Evolutionary conservation across 257 asterid species (phyloP), one percentile per base, ranked within the genome.

Genomic region (Nicotiana knightiana): DNA sequence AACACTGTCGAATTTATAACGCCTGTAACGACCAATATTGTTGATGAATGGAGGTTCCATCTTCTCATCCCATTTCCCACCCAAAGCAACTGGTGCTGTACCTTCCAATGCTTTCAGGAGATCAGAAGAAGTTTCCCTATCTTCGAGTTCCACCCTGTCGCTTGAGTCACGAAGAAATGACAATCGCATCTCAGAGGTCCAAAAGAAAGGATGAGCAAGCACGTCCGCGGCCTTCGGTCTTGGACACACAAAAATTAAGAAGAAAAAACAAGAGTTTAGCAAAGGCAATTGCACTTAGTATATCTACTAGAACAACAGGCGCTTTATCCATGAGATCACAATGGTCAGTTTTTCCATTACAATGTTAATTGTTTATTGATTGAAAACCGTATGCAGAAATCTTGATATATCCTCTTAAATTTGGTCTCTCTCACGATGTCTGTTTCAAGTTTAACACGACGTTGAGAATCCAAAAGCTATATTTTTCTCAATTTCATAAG

Each of bases 101-200:
- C 90, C 90, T 89, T 96, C 99, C 80, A 96, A 62, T 70, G 94
- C 90, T 79, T 87, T 88, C 88, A 93, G 87, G 67, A 94, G 90
- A 86, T 77, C 90, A 46, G 97, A 93, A 77, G 66, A 82, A 28
- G 82, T 68, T 82, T 87, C 97, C 86, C 98, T 89, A 73, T 94
- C 97, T 89, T 96, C 98, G 83, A 93, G 84, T 87, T 96, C 99
- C 85, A 94, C 93, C 84, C 97, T 88, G 89, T 96, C 99, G 82
- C 99, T 94, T 68, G 97, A 83, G 82, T 96, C 99, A 9, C 96
- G 98, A 68, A 96, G 92, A 87, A 96, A 96, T 66, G 96, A 90
- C 64, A 96, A 88, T 61, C 99, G 94, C 91, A 71, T 85, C 86
- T 96, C 99, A 46, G 97, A 89, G 83, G 85, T 90, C 99, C 99